Evolutionary conservation across 768 basidiomycete genomes (phyloP).

Genomic region (Lyophyllum semitale): DNA sequence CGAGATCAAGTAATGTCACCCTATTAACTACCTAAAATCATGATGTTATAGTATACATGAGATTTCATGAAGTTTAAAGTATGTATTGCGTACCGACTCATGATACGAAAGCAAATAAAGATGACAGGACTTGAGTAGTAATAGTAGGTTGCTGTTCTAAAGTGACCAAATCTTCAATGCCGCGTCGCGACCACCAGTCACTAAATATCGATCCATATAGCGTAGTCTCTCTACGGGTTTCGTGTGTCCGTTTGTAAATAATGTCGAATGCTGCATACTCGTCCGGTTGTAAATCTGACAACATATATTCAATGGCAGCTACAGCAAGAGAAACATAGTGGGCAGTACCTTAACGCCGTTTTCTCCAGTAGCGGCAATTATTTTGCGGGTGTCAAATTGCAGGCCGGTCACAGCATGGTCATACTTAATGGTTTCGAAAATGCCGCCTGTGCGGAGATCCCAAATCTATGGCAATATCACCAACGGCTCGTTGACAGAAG

Average conservation of each 20-base stretch:
- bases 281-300: slow-evolving; percentile 91
- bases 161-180: slow-evolving; percentile 92
- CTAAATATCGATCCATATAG: slow-evolving; percentile 95
- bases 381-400: slow-evolving; percentile 94
- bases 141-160: slow-evolving; percentile 40
- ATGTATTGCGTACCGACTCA: not conserved
- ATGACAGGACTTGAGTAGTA: not conserved
- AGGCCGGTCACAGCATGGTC: slow-evolving; percentile 89
- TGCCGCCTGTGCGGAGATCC: slow-evolving; percentile 91
- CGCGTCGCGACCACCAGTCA: slow-evolving; percentile 87
- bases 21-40: not conserved
- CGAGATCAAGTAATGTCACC: not conserved
- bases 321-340: not conserved
- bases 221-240: slow-evolving; percentile 85
- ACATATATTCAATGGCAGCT: not conserved
- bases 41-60: slow-evolving; percentile 5
- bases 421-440: slow-evolving; percentile 87
- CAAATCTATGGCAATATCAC: slow-evolving; percentile 68
- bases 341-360: slow-evolving; percentile 84
- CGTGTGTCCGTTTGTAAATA: slow-evolving; percentile 91
- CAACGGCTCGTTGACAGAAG: slow-evolving; percentile 4
- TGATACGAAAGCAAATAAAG: slow-evolving; percentile 7
- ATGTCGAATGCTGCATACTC: slow-evolving; percentile 81
- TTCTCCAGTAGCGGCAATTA: slow-evolving; percentile 90
- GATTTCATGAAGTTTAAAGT: not conserved